Evolutionary conservation across 2,329 filamentous ascomycete species (phyloP).

Genomic region (Exutisphaerella laricina): DNA sequence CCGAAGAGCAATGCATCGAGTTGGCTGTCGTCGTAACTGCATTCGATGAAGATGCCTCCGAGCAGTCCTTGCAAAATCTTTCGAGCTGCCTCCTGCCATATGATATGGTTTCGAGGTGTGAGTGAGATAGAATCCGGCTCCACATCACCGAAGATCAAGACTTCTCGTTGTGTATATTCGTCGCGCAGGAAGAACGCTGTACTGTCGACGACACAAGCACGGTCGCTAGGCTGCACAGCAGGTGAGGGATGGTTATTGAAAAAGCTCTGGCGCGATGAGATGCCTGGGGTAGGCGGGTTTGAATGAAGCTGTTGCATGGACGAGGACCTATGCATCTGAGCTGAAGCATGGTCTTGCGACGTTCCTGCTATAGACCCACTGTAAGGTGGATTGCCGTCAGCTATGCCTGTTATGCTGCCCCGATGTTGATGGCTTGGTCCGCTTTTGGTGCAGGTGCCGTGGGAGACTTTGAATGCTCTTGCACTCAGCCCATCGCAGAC

Average conservation of each 20-base stretch:
- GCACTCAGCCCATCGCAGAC: constrained; percentile 85
- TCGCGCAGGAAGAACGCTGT: constrained; percentile 85
- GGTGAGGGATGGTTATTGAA: constrained; percentile 27
- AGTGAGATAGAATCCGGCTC: constrained; percentile 84
- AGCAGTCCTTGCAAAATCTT: constrained; percentile 71
- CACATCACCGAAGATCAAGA: constrained; percentile 92
- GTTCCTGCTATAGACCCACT: constrained; percentile 25
- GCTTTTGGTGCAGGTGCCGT: constrained; percentile 79
- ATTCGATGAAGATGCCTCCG: constrained; percentile 87
- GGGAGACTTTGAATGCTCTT: constrained; percentile 79
- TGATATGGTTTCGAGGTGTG: constrained; percentile 68
- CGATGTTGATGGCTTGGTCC: constrained; percentile 35
- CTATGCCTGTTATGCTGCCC: constrained; percentile 38
- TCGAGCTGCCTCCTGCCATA: constrained; percentile 85
- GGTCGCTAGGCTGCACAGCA: constrained; percentile 17
- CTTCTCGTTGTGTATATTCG: constrained; percentile 58
- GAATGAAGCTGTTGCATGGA: constrained; percentile 28
- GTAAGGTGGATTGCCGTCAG: constrained; percentile 31
- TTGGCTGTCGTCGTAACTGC: constrained; percentile 80
- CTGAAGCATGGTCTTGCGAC: constrained; percentile 18
- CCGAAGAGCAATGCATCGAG: constrained; percentile 76
- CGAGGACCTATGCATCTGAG: constrained; percentile 20
- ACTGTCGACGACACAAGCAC: constrained; percentile 70
- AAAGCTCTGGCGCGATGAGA: constrained; percentile 23
- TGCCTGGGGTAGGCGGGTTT: constrained; percentile 29